Evolutionary conservation across 2,329 filamentous ascomycete species (phyloP), one percentile per base, ranked within the genome.

Genomic region (Malbranchea zuffiana): DNA sequence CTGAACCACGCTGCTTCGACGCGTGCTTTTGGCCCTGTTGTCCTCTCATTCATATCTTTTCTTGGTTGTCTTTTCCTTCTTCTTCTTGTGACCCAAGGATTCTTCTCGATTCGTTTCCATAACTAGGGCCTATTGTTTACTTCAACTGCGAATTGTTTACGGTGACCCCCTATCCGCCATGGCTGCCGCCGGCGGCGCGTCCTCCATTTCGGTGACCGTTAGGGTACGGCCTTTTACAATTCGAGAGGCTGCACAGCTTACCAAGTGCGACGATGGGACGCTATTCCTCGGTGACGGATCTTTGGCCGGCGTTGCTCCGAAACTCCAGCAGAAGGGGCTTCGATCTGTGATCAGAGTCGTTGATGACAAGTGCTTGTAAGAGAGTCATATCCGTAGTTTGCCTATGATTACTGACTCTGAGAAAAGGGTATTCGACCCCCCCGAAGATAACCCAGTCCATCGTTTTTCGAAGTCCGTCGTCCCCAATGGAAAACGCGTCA

Each of bases 401-500:
- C 46, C 40, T 30, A 38, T 24, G 15, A 21, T 28, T 32, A 3
- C 4, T 32, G 6, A 16, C 56, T n/a, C n/a, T n/a, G n/a, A n/a
- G n/a, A n/a, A n/a, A n/a, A 96, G 90, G 57, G 79, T 98, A 20
- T 98, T 98, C 59, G 90, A 98, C 51, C 90, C 90, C 5, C 90
- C 90, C 27, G 90, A 98, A 61, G 87, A 96, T 55, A 93, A 78
- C 52, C 83, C 87, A 0, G 78, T 96, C 6, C 85, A 93, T 43
- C 81, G 80, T 48, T 93, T 95, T 60, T 81, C 82, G 19, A 73
- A 79, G 56, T 85, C 81, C 2, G 80, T 92, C 7, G 74, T 93
- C 6, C 79, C 81, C 3, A 74, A 78, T 37, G 86, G 87, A 39
- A 96, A 93, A 62, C 82, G 86, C 49, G 83, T 90, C 52, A 98